phyloP scores from a whole-genome alignment of 495 filamentous ascomycete species.

The Tricharina praecox region DNA sequence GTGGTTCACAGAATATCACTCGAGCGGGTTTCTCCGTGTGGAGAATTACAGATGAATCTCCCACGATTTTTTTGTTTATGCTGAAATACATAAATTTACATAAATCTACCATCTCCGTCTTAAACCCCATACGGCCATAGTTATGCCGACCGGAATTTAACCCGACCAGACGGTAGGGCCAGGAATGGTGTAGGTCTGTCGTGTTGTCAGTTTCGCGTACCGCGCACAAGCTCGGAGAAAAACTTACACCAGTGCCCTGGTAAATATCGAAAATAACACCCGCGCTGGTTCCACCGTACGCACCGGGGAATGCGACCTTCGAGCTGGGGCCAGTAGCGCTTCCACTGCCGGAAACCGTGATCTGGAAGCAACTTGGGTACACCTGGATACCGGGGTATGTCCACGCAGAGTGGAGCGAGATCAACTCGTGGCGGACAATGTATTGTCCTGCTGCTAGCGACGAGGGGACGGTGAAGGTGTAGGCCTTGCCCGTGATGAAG shows the following conservation, averaged over 20 bases:
- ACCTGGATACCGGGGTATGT: constrained; percentile 33
- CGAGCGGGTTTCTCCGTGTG: too few species aligned
- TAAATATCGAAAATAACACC: constrained; percentile 49
- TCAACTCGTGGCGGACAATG: constrained; percentile 56
- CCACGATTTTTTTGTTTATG: too few species aligned
- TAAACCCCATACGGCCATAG: too few species aligned
- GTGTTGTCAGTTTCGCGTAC: constrained; percentile 6
- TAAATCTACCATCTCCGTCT: too few species aligned
- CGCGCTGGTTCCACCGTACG: constrained; percentile 39
- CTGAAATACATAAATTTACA: too few species aligned
- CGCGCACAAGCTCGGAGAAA: background rate
- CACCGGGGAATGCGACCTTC: constrained; percentile 33
- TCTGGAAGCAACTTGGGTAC: constrained; percentile 57
- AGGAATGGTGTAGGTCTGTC: constrained; percentile 35
- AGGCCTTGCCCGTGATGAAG: constrained; percentile 40
- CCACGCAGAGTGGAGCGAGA: constrained; percentile 46
- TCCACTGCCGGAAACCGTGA: constrained; percentile 45
- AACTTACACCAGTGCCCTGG: constrained; percentile 24
- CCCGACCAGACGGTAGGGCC: constrained; percentile 34
- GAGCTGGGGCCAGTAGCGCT: constrained; percentile 31
- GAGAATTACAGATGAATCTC: too few species aligned
- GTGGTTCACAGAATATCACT: too few species aligned
- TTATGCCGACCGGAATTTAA: too few species aligned
- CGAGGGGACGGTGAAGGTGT: constrained; percentile 47
- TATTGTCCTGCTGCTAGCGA: constrained; percentile 45